A percentile compares a stretch with the other conserved stretches of the same genome.
These are phyloP conservation scores for Ceratocystis albifundus DNA, from an alignment of 2,329 filamentous ascomycete genomes.

Conservation along the genomic window DNA sequence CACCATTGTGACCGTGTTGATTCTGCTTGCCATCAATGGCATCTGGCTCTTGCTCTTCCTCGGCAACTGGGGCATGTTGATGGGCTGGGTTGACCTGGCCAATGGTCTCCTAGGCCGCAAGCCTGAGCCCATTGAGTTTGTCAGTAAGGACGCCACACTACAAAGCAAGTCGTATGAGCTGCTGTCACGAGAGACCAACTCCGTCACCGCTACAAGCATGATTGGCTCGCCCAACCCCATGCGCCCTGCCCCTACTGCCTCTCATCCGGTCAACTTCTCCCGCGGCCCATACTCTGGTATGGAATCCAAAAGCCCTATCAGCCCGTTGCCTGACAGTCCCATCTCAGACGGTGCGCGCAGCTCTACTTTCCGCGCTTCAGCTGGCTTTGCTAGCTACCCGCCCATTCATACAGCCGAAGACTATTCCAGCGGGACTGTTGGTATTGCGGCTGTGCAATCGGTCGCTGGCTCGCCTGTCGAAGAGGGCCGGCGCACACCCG, in stretches of 20 bases:
- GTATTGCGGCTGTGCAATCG: background rate
- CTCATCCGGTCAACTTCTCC: slow-evolving; percentile 5
- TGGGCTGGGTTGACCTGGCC: slow-evolving; percentile 65
- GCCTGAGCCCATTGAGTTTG: slow-evolving; percentile 59
- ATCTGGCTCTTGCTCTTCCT: slow-evolving; percentile 76
- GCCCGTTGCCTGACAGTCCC: background rate
- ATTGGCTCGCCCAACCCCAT: slow-evolving; percentile 26
- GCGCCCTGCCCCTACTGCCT: slow-evolving; percentile 18
- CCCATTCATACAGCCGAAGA: slow-evolving; percentile 21
- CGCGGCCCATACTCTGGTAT: background rate
- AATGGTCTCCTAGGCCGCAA: slow-evolving; percentile 37
- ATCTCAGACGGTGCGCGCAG: background rate
- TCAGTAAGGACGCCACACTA: slow-evolving; percentile 70
- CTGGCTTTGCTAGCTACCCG: background rate
- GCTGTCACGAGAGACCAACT: slow-evolving; percentile 51
- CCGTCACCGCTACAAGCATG: slow-evolving; percentile 38
- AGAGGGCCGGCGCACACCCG: slow-evolving; percentile 39
- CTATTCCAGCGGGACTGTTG: background rate
- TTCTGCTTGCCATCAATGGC: slow-evolving; percentile 76
- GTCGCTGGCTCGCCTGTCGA: slow-evolving; percentile 11
- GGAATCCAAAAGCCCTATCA: slow-evolving; percentile 14
- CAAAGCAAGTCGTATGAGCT: slow-evolving; percentile 68
- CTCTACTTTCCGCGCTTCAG: background rate
- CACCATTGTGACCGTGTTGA: slow-evolving; percentile 67
- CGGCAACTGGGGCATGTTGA: slow-evolving; percentile 71